Conservation (phyloP, 2,329 filamentous ascomycete genomes). For the Rhinocladiella mackenziei region DNA sequence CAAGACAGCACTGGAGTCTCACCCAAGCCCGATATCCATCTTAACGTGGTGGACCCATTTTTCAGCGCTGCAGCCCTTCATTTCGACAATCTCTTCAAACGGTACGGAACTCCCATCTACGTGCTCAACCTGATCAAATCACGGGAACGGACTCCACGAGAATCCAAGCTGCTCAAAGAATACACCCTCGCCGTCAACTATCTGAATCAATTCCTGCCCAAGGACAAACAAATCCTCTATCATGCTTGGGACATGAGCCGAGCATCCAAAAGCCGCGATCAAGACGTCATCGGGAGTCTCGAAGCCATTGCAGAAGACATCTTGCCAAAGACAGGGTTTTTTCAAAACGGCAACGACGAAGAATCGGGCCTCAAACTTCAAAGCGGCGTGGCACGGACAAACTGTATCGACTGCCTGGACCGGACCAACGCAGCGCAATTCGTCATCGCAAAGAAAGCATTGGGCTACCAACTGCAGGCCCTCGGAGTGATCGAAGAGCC, state of each 20-base stretch:
- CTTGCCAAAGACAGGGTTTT: constrained; percentile 81
- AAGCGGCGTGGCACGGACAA: constrained; percentile 89
- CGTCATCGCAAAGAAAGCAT: constrained; percentile 88
- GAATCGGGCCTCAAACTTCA: constrained; percentile 67
- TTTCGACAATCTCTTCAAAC: constrained; percentile 88
- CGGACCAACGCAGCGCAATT: constrained; percentile 97
- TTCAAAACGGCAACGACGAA: constrained; percentile 78
- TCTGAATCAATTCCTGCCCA: constrained; percentile 87
- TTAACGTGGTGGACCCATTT: constrained; percentile 94
- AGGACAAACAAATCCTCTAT: constrained; percentile 81
- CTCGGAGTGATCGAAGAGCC: constrained; percentile 79
- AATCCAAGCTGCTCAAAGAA: constrained; percentile 84
- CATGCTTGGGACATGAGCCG: constrained; percentile 98
- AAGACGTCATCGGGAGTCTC: constrained; percentile 89
- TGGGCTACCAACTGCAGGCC: constrained; percentile 87
- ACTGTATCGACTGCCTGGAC: constrained; percentile 97
- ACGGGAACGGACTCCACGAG: constrained; percentile 79
- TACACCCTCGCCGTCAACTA: constrained; percentile 86
- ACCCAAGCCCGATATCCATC: constrained; percentile 91
- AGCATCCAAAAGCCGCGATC: constrained; percentile 83
- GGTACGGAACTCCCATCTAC: constrained; percentile 90
- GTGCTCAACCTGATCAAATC: constrained; percentile 88
- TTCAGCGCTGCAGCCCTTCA: constrained; percentile 89
- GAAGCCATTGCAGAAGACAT: constrained; percentile 88
- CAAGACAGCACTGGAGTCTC: constrained; percentile 93